phyloP scores from a whole-genome alignment of 345 rosid genomes.

The Streptanthus diversifolius region DNA sequence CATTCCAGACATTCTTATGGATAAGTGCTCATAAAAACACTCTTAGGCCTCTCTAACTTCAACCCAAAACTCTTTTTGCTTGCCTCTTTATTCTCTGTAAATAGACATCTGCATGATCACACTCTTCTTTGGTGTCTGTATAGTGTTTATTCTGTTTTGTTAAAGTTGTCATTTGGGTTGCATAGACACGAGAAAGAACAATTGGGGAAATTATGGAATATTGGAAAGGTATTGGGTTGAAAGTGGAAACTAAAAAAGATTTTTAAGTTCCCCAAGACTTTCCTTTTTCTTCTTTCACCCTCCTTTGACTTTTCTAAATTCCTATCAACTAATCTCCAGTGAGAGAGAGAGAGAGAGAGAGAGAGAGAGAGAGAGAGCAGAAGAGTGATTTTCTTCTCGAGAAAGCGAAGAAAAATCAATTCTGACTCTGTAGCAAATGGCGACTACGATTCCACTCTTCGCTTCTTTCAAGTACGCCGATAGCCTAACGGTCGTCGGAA shows the following conservation, averaged over 20 bases:
- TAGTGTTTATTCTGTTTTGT: neutral
- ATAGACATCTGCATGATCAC: neutral
- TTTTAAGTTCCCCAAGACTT: neutral
- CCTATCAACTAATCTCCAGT: neutral
- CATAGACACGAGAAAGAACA: neutral
- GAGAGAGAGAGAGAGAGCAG: neutral
- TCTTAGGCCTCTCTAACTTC: constrained; percentile 46
- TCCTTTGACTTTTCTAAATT: constrained; percentile 9
- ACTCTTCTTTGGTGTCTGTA: neutral
- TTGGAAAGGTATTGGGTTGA: neutral
- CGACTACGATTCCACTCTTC: constrained; percentile 44
- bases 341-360: no score
- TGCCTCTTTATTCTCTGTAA: neutral
- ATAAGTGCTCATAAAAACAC: constrained; percentile 92
- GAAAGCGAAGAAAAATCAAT: neutral
- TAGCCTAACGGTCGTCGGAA: constrained; percentile 79
- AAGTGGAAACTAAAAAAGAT: neutral
- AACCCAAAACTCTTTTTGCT: neutral
- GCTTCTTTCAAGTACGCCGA: constrained; percentile 75
- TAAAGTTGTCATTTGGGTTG: neutral
- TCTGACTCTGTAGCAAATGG: constrained; percentile 23
- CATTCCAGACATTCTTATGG: constrained; percentile 77
- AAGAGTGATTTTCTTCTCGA: neutral
- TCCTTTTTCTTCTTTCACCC: neutral
- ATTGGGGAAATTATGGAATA: neutral